Evolutionary conservation across 352 stramenopile species (phyloP), one percentile per base, ranked within the genome.

Genomic region (Pythium brachiatum): DNA sequence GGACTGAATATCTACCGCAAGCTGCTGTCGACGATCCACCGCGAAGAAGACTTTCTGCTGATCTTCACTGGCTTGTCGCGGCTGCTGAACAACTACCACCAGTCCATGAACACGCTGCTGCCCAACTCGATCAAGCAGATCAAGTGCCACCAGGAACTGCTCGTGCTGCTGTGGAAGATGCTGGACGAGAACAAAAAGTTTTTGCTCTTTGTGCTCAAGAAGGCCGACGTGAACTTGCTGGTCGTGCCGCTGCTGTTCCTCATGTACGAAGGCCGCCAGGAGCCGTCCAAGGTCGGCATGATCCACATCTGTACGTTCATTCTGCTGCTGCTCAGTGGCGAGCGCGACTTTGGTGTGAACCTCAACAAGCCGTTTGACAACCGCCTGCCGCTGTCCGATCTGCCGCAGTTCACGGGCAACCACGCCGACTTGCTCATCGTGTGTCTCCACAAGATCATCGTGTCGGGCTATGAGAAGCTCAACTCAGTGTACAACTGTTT

Each of bases 251-350:
- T 97, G 38, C 72, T 96, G 1, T 96, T 94, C 60, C 73, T 95
- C 32, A 96, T 96, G 88, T 98, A 98, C 72, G 90, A 98, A 66
- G 95, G 89, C 15, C 83, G 96, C n/a, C 91, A 96, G 60, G 94
- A 98, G 66, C 83, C 90, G 41, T 92, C 93, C 18, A 97, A 97
- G 62, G 85, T 96, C 13, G 96, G 96, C 34, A 90, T 99, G 77
- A 96, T 99, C 39, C 96, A 99, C 74, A 98, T 99, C 57, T 99
- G 96, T 67, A 99, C 96, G 18, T 99, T 99, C 73, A 96, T 99
- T 29, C 55, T 99, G 44, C 74, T 99, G 38, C 91, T 99, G 60
- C 75, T 99, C 13, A 98, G 87, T 46, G 97, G 97, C 27, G 96
- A 99, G 62, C 83, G 97, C 39, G 91, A 95, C 59, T 99, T 99